These are phyloP conservation scores for Eucalyptus curtisii DNA, from an alignment of 345 rosid genomes.

Conservation along the genomic window DNA sequence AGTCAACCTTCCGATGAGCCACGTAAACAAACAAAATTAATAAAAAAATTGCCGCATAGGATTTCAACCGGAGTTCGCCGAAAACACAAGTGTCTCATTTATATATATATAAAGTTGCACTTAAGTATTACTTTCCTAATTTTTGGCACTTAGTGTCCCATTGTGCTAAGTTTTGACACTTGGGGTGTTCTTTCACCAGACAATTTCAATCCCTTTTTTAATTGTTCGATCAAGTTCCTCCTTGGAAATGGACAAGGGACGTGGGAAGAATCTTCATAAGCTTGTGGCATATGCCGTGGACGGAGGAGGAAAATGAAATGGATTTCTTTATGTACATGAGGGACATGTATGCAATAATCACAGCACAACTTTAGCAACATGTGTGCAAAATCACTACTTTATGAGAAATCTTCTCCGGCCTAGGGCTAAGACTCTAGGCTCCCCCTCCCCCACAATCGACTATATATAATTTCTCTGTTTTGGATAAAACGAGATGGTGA, in stretches of 20 bases:
- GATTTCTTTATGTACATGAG: neutral
- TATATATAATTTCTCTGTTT: neutral
- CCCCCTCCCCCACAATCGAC: neutral
- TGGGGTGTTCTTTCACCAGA: neutral
- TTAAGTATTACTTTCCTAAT: too few species aligned
- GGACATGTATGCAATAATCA: neutral
- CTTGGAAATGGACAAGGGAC: neutral
- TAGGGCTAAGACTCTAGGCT: neutral
- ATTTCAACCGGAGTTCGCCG: accelerated
- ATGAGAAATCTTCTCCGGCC: neutral
- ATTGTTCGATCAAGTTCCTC: neutral
- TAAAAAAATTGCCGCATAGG: accelerated
- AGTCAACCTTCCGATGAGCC: accelerated
- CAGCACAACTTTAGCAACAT: neutral
- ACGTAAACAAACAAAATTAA: too few species aligned
- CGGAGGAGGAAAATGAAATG: neutral
- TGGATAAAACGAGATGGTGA: neutral
- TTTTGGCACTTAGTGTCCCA: too few species aligned
- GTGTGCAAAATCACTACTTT: neutral
- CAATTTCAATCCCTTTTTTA: neutral
- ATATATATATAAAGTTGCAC: too few species aligned
- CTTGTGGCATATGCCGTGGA: neutral
- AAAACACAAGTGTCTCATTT: too few species aligned
- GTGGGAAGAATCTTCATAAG: neutral
- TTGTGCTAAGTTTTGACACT: too few species aligned